Evolutionary conservation across 306 rosid genomes (phyloP).

Genomic region (Ormosia emarginata): DNA sequence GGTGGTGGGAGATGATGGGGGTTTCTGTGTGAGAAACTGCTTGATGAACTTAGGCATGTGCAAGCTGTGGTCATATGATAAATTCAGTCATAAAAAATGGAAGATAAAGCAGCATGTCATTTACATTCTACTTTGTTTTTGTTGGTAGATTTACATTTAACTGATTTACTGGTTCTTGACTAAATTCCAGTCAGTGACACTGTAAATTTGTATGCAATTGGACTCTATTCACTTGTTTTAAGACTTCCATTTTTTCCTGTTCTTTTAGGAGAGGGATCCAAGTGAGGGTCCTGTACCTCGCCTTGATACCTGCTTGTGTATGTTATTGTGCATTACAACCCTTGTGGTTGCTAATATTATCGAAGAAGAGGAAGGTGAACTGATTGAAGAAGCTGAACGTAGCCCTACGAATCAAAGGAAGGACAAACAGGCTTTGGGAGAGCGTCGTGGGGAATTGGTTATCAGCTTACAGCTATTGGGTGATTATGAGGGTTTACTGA

Average conservation of each 20-base stretch:
- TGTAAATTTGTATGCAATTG: slow-evolving; percentile 23
- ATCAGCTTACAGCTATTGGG: slow-evolving; percentile 82
- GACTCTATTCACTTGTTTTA: slow-evolving; percentile 4
- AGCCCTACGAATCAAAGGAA: slow-evolving; percentile 57
- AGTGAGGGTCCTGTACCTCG: slow-evolving; percentile 98
- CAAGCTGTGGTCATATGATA: background rate
- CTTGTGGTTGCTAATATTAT: slow-evolving; percentile 73
- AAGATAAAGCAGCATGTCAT: slow-evolving; percentile 7
- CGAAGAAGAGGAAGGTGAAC: slow-evolving; percentile 93
- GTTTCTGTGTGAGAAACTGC: background rate
- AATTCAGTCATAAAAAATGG: background rate
- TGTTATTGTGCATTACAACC: slow-evolving; percentile 78
- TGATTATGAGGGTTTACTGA: slow-evolving; percentile 62
- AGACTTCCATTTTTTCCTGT: background rate
- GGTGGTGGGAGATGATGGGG: background rate
- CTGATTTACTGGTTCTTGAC: background rate
- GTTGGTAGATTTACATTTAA: slow-evolving; percentile 13
- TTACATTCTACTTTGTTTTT: background rate
- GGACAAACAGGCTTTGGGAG: slow-evolving; percentile 58
- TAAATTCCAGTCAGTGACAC: background rate
- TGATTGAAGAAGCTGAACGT: slow-evolving; percentile 62
- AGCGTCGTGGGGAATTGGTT: slow-evolving; percentile 70
- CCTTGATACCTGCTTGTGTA: slow-evolving; percentile 87
- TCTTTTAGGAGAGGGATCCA: slow-evolving; percentile 85
- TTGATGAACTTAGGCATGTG: background rate